phyloP scores from a whole-genome alignment of 2,329 filamentous ascomycete species.

The Cryphonectria parasitica region DNA sequence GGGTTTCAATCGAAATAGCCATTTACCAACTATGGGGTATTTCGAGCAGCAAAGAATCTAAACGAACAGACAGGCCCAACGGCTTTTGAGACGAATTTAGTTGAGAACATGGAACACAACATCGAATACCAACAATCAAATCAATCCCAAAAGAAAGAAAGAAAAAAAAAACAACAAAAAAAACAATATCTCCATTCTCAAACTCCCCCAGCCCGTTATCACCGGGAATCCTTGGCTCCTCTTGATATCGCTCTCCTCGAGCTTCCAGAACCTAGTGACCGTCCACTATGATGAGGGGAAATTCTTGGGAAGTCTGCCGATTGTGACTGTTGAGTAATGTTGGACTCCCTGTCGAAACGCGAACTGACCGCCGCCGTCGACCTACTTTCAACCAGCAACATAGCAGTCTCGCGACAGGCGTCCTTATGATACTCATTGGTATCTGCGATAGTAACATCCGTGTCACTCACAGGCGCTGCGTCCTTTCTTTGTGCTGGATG shows the following conservation, averaged over 20 bases:
- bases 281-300: not conserved
- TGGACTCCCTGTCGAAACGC: not conserved
- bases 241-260: not conserved
- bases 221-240: not conserved
- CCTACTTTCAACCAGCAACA: not conserved
- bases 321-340: not conserved
- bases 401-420: not conserved
- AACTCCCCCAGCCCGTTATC: not conserved
- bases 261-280: not conserved
- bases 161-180: not conserved
- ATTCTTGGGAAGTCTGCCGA: not conserved
- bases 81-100: not conserved
- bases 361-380: not conserved
- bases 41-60: not conserved
- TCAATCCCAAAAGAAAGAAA: not conserved
- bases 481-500: not conserved
- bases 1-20: not conserved
- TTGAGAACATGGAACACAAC: not conserved
- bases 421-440: not conserved
- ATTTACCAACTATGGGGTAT: not conserved
- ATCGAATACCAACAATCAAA: not conserved
- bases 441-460: constrained; percentile 2
- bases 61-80: not conserved
- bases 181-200: not conserved
- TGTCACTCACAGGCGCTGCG: constrained; percentile 3